Evolutionary conservation across 495 filamentous ascomycete genomes (phyloP).

Genomic region (Astrocystis sublimbata): DNA sequence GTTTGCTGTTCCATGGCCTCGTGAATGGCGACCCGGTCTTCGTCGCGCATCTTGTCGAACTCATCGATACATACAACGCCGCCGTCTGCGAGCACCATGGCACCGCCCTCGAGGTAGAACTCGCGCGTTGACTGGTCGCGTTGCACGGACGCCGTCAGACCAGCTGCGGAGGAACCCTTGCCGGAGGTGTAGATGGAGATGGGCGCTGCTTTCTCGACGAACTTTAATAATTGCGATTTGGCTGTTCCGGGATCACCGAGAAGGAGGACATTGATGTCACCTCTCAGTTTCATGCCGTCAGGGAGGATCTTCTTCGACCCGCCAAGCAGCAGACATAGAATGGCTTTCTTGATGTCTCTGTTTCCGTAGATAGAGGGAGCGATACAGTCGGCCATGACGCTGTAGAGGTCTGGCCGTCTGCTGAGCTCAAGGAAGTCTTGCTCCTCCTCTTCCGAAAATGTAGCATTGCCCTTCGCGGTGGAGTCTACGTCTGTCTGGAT

Average conservation of each 20-base stretch:
- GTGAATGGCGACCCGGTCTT: constrained; percentile 98
- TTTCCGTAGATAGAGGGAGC: constrained; percentile 98
- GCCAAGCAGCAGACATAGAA: constrained; percentile 90
- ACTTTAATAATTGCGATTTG: constrained; percentile 96
- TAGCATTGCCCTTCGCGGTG: constrained; percentile 78
- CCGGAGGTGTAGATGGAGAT: constrained; percentile 99
- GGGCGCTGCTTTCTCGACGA: constrained; percentile 93
- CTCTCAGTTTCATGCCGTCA: constrained; percentile 97
- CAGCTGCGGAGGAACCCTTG: constrained; percentile 96
- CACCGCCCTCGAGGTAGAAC: constrained; percentile 97
- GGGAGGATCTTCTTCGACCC: constrained; percentile 98
- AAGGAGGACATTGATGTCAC: constrained; percentile 97
- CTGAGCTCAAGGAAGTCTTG: constrained; percentile 96
- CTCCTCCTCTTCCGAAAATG: constrained; percentile 95
- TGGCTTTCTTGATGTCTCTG: constrained; percentile 96
- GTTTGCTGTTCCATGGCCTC: constrained; percentile 99
- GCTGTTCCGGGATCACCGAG: constrained; percentile 98
- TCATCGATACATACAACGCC: constrained; percentile 99
- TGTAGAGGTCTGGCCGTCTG: constrained; percentile 86
- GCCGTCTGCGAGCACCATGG: constrained; percentile 97
- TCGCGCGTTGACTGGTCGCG: constrained; percentile 88
- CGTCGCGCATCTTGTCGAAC: constrained; percentile 99
- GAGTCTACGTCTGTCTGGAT: constrained; percentile 89
- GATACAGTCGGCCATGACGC: constrained; percentile 85
- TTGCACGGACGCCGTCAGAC: constrained; percentile 97